A percentile compares a stretch with the other conserved stretches of the same genome.
Conservation (phyloP, 768 basidiomycete genomes). For the Kwoniella dejecticola region DNA sequence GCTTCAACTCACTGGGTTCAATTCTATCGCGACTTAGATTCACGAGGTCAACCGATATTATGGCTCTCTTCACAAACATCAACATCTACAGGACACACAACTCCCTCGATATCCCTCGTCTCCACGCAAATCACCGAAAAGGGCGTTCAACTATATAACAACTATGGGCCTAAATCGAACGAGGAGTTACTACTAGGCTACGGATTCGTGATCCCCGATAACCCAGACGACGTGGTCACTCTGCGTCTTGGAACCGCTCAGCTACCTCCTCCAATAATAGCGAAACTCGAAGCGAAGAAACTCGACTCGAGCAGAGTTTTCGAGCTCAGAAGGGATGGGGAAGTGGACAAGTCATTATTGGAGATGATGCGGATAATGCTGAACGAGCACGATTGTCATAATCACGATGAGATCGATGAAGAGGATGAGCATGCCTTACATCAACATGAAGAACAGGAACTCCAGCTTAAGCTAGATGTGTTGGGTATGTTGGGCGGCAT, state of each 20-base stretch:
- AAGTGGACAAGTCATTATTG: conserved; percentile 46
- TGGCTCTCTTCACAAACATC: conserved; percentile 64
- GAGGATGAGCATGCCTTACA: conserved; percentile 45
- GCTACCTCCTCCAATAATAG: conserved; percentile 52
- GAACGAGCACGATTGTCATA: conserved; percentile 16
- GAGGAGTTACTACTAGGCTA: conserved; percentile 87
- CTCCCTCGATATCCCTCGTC: conserved; percentile 65
- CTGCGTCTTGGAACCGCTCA: conserved; percentile 64
- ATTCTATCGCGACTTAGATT: conserved; percentile 55
- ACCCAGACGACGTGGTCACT: conserved; percentile 83
- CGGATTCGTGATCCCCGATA: conserved; percentile 76
- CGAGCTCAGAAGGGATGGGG: conserved; percentile 40
- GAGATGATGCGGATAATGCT: conserved; percentile 53
- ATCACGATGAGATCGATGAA: conserved; percentile 33
- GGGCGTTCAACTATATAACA: conserved; percentile 75
- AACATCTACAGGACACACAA: neutral
- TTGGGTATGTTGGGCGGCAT: conserved; percentile 69
- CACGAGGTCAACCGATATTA: conserved; percentile 74
- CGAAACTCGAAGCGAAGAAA: conserved; percentile 23
- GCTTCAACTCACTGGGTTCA: neutral
- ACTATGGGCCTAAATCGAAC: conserved; percentile 90
- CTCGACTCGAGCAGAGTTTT: conserved; percentile 62
- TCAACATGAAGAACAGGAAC: conserved; percentile 36
- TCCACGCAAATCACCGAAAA: conserved; percentile 59
- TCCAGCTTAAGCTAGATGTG: conserved; percentile 70